phyloP scores from a whole-genome alignment of 1,284 basidiomycete genomes.

The Ganoderma sp. region DNA sequence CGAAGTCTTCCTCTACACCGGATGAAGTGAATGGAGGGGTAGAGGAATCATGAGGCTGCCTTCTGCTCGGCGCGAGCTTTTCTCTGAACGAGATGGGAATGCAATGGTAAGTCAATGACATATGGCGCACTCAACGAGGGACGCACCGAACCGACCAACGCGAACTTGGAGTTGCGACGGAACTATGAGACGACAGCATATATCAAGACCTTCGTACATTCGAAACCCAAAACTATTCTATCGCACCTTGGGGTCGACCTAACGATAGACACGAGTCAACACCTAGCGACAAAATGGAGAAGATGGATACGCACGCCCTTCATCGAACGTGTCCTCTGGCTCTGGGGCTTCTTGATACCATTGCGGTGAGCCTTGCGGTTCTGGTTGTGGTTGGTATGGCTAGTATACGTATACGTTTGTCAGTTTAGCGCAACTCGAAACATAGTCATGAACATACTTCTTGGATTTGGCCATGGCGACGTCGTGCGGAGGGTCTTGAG shows the following conservation, averaged over 20 bases:
- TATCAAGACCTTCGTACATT: conserved; percentile 11
- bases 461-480: conserved; percentile 82
- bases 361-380: conserved; percentile 95
- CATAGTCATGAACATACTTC: conserved; percentile 55
- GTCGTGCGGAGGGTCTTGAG: conserved; percentile 43
- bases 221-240: conserved; percentile 17
- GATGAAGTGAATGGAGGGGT: background rate
- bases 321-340: conserved; percentile 81
- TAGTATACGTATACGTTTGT: conserved; percentile 37
- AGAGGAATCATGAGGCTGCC: conserved; percentile 48
- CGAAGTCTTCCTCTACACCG: conserved; percentile 19
- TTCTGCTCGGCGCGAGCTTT: conserved; percentile 67
- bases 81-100: conserved; percentile 48
- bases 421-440: background rate
- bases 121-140: conserved; percentile 1
- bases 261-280: conserved; percentile 23
- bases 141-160: conserved; percentile 81
- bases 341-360: conserved; percentile 88
- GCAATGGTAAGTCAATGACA: background rate
- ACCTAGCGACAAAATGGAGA: conserved; percentile 12
- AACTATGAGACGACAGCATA: conserved; percentile 55
- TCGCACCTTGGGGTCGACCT: conserved; percentile 87
- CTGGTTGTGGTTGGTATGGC: conserved; percentile 94
- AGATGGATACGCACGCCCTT: conserved; percentile 78
- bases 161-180: conserved; percentile 84